Evolutionary conservation across 257 asterid species (phyloP).

Genomic region (Salvia hispanica): DNA sequence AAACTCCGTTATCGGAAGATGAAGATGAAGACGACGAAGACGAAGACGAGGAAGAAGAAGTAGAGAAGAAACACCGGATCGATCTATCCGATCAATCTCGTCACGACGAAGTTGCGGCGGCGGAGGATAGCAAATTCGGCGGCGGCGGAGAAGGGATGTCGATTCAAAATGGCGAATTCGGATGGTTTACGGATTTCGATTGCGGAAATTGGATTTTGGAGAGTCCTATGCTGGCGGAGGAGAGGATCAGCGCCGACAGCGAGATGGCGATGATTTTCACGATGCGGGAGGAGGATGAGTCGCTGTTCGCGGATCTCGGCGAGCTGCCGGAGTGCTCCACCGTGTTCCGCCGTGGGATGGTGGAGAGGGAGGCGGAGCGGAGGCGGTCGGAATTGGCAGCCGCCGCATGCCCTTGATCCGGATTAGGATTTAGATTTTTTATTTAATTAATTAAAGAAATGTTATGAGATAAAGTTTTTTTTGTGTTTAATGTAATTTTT

Average conservation of each 20-base stretch:
- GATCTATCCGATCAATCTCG: slow-evolving; percentile 18
- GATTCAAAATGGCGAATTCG: slow-evolving; percentile 42
- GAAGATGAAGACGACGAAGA: slow-evolving; percentile 37
- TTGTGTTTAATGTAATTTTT: slow-evolving; percentile 32
- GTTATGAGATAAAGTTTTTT: slow-evolving; percentile 22
- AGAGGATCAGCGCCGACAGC: slow-evolving; percentile 34
- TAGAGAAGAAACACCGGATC: slow-evolving; percentile 34
- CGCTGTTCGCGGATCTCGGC: slow-evolving; percentile 81
- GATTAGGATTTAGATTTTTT: too few relatives aligned
- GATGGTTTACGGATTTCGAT: slow-evolving; percentile 77
- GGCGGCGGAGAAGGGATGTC: slow-evolving; percentile 32
- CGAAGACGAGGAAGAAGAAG: slow-evolving; percentile 31
- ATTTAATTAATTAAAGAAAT: background rate
- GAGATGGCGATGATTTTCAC: slow-evolving; percentile 64
- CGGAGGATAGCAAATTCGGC: slow-evolving; percentile 34
- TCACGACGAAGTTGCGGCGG: slow-evolving; percentile 19
- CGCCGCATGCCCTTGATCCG: background rate
- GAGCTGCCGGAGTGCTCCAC: slow-evolving; percentile 89
- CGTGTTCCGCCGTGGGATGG: slow-evolving; percentile 72
- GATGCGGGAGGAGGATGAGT: slow-evolving; percentile 81
- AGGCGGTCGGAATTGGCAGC: slow-evolving; percentile 55
- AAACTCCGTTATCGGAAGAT: slow-evolving; percentile 35
- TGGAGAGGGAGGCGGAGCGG: slow-evolving; percentile 54
- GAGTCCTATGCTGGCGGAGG: slow-evolving; percentile 52
- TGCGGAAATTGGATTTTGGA: slow-evolving; percentile 53